Conservation (phyloP, 257 asterid genomes). For the Capsicum baccatum region DNA sequence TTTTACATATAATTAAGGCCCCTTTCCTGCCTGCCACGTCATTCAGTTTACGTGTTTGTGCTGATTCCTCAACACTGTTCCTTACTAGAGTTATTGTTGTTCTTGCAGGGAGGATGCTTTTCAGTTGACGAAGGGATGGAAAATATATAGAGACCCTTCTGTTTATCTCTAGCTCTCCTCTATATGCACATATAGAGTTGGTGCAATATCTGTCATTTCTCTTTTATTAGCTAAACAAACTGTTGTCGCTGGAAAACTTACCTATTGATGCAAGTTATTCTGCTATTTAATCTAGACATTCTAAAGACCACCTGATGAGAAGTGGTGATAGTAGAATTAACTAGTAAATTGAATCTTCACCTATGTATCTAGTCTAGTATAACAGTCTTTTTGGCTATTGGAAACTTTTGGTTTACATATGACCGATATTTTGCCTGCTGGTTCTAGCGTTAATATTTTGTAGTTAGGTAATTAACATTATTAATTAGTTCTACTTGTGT, state of each 20-base stretch:
- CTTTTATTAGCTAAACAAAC: neutral
- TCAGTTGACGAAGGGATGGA: constrained; percentile 1
- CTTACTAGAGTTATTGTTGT: neutral
- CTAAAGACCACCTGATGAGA: too few relatives aligned
- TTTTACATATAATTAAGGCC: too few relatives aligned
- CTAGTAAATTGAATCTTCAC: neutral
- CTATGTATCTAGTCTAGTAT: neutral
- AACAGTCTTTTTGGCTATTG: neutral
- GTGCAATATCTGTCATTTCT: neutral
- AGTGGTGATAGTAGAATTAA: too few relatives aligned
- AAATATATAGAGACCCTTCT: neutral
- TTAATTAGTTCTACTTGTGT: neutral
- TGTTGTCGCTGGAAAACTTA: neutral
- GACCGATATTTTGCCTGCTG: neutral
- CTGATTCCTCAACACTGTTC: neutral
- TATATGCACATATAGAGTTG: neutral
- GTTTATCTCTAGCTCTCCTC: neutral
- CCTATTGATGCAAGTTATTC: neutral
- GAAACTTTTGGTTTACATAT: neutral
- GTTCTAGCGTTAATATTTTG: neutral
- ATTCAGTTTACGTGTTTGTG: neutral
- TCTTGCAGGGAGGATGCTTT: neutral
- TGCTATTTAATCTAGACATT: neutral
- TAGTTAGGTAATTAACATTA: too few relatives aligned
- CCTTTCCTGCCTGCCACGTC: too few relatives aligned